Conservation (phyloP, 2,329 filamentous ascomycete species). For the Aspergillus sp. region DNA sequence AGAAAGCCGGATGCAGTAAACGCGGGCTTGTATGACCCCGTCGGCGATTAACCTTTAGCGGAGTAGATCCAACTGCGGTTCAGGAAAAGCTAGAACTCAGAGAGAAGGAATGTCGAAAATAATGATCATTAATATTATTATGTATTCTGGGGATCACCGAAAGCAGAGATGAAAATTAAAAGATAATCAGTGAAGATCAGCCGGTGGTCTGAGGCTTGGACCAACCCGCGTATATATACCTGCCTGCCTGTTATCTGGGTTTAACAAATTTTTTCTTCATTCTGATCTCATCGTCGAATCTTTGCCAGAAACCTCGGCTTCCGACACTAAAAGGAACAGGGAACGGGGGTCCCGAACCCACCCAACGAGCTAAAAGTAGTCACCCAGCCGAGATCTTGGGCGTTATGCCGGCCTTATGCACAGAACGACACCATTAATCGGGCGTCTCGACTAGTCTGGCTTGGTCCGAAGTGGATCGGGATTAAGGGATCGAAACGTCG, state of each 20-base stretch:
- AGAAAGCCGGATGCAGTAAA: neutral
- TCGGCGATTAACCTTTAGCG: neutral
- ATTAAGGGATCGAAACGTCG: conserved; percentile 3
- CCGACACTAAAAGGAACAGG: neutral
- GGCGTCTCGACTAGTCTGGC: conserved; percentile 7
- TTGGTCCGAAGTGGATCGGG: conserved; percentile 11
- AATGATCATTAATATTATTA: neutral
- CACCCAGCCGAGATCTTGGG: conserved; percentile 2
- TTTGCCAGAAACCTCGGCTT: conserved; percentile 7
- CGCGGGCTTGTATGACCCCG: neutral
- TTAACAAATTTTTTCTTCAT: neutral
- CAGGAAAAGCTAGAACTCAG: neutral
- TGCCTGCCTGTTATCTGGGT: neutral
- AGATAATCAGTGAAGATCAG: neutral
- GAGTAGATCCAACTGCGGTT: neutral
- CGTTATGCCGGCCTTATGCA: conserved; percentile 14
- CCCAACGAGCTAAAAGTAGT: conserved; percentile 1
- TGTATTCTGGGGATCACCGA: neutral
- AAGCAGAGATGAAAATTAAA: neutral
- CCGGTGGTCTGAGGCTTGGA: neutral
- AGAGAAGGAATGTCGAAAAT: neutral
- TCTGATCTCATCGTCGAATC: neutral
- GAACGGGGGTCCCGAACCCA: conserved; percentile 1
- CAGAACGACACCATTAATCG: conserved; percentile 1
- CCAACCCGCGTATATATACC: neutral